Evolutionary conservation across 2,329 filamentous ascomycete species (phyloP).

Genomic region (Myriosclerotinia duriaeana): DNA sequence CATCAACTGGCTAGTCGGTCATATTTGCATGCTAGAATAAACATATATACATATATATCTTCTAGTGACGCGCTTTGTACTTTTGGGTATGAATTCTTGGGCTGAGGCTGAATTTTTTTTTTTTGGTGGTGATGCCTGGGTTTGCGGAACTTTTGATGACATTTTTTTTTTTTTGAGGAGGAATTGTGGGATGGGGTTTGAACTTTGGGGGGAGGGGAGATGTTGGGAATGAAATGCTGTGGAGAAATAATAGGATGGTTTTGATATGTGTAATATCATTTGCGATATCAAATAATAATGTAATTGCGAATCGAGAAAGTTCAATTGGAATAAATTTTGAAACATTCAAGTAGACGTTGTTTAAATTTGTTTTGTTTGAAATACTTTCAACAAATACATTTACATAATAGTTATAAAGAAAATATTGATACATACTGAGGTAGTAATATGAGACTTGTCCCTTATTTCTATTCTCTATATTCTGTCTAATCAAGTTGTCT

Average conservation of each 20-base stretch:
- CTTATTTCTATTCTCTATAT: neutral
- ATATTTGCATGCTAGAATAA: conserved; percentile 39
- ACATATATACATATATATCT: conserved; percentile 16
- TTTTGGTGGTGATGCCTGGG: conserved; percentile 13
- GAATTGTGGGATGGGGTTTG: neutral
- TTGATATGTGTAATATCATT: too few relatives aligned
- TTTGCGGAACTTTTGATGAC: conserved; percentile 23
- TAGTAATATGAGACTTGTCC: neutral
- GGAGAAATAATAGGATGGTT: too few relatives aligned
- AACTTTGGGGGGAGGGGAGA: too few relatives aligned
- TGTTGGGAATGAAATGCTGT: too few relatives aligned
- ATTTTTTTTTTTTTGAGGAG: neutral
- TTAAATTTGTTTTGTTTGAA: too few relatives aligned
- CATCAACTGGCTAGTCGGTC: conserved; percentile 36
- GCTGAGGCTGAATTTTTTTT: neutral
- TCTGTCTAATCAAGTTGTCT: neutral
- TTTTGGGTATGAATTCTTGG: neutral
- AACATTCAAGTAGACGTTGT: too few relatives aligned
- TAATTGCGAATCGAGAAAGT: too few relatives aligned
- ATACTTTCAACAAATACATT: too few relatives aligned
- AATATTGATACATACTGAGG: too few relatives aligned
- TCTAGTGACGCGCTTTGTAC: conserved; percentile 9
- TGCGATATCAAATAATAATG: too few relatives aligned
- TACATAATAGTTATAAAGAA: too few relatives aligned
- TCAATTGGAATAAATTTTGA: too few relatives aligned